phyloP scores from a whole-genome alignment of 495 filamentous ascomycete genomes.

The Annulohypoxylon bovei region DNA sequence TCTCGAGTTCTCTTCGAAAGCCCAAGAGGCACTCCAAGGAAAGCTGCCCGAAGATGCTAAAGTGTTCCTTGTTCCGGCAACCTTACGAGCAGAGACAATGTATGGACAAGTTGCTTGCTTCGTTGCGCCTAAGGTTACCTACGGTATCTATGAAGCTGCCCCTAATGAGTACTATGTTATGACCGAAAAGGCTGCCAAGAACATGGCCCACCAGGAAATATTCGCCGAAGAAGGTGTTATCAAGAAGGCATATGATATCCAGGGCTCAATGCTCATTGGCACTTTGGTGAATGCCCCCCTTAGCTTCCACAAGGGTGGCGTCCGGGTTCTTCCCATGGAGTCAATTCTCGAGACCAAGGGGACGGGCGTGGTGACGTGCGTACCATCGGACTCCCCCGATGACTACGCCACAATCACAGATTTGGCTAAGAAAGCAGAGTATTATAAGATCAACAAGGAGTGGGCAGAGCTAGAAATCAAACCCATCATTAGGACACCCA shows the following conservation, averaged over 20 bases:
- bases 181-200: slow-evolving; percentile 86
- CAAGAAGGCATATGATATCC: slow-evolving; percentile 75
- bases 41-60: slow-evolving; percentile 84
- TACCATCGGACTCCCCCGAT: slow-evolving; percentile 94
- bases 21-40: slow-evolving; percentile 72
- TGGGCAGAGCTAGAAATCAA: slow-evolving; percentile 91
- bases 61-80: slow-evolving; percentile 90
- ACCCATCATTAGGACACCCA: slow-evolving; percentile 90
- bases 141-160: slow-evolving; percentile 85
- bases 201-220: slow-evolving; percentile 94
- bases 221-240: slow-evolving; percentile 80
- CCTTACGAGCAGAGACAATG: slow-evolving; percentile 96
- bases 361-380: slow-evolving; percentile 94
- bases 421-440: slow-evolving; percentile 95
- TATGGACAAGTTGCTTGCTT: slow-evolving; percentile 98
- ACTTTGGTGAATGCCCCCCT: slow-evolving; percentile 88
- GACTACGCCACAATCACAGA: slow-evolving; percentile 92
- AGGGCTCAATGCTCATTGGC: slow-evolving; percentile 84
- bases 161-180: slow-evolving; percentile 87
- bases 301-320: slow-evolving; percentile 79
- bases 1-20: slow-evolving; percentile 82
- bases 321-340: slow-evolving; percentile 95
- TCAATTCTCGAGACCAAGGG: slow-evolving; percentile 90
- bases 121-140: slow-evolving; percentile 89
- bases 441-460: slow-evolving; percentile 95